Conservation (phyloP, 1,284 basidiomycete genomes). For the Leccinum proximum region DNA sequence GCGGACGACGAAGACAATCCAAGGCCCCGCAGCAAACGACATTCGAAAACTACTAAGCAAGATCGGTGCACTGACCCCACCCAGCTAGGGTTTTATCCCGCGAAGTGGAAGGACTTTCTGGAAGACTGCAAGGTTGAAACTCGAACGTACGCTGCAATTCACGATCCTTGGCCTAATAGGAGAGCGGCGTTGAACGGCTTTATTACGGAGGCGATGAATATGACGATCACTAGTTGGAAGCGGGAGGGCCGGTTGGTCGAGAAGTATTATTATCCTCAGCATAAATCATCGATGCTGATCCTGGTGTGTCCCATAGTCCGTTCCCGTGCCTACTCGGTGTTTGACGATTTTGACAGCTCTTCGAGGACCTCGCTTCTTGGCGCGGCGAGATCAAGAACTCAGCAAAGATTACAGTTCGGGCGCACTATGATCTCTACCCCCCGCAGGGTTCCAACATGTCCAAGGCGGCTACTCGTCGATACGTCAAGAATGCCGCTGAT, state of each 20-base stretch:
- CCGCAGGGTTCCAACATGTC: not conserved
- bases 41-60: not conserved
- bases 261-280: not conserved
- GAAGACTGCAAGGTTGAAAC: not conserved
- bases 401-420: not conserved
- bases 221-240: not conserved
- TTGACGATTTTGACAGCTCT: not conserved
- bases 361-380: not conserved
- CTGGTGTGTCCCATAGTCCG: not conserved
- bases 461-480: not conserved
- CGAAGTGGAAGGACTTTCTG: not conserved
- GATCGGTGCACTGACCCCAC: not conserved
- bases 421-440: not conserved
- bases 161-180: not conserved
- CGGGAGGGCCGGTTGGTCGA: not conserved
- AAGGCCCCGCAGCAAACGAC: not conserved
- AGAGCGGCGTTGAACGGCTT: not conserved
- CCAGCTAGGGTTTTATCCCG: not conserved
- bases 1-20: not conserved
- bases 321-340: too few species aligned
- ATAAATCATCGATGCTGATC: not conserved
- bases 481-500: not conserved
- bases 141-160: not conserved
- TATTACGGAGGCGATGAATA: not conserved
- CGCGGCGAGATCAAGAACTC: not conserved